phyloP scores from a whole-genome alignment of 371 early-diverging fungal genomes.

The Coemansia sp. region DNA sequence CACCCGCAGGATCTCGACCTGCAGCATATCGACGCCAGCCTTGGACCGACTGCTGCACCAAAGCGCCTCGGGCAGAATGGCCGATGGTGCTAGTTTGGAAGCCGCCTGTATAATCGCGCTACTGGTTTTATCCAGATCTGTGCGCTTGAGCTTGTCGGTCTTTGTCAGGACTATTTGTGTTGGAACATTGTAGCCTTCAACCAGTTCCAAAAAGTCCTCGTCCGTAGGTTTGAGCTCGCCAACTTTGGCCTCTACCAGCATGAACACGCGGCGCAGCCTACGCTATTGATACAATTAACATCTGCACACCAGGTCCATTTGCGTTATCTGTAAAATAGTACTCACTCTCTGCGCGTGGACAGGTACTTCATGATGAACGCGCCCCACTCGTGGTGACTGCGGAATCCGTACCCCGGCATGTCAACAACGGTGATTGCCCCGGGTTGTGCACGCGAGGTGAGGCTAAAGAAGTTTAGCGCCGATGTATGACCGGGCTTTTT shows the following conservation, averaged over 20 bases:
- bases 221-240: slow-evolving; percentile 68
- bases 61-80: slow-evolving; percentile 20
- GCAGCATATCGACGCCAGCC: slow-evolving; percentile 29
- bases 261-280: slow-evolving; percentile 64
- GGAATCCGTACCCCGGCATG: slow-evolving; percentile 81
- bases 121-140: slow-evolving; percentile 20
- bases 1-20: slow-evolving; percentile 37
- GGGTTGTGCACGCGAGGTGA: slow-evolving; percentile 47
- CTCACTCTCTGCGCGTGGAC: slow-evolving; percentile 60
- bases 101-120: slow-evolving; percentile 14
- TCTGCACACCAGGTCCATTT: background rate
- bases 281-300: background rate
- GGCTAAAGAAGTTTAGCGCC: slow-evolving; percentile 67
- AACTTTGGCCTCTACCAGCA: slow-evolving; percentile 67
- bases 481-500: slow-evolving; percentile 75
- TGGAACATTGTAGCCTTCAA: slow-evolving; percentile 53
- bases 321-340: background rate
- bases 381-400: slow-evolving; percentile 74
- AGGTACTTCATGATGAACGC: slow-evolving; percentile 66
- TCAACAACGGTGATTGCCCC: slow-evolving; percentile 65
- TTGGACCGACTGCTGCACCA: slow-evolving; percentile 38
- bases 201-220: slow-evolving; percentile 57
- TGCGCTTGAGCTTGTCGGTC: slow-evolving; percentile 55
- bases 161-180: slow-evolving; percentile 68
- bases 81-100: slow-evolving; percentile 28